Base-by-base conservation (phyloP, 768 basidiomycete species). In the Chiua virens region DNA sequence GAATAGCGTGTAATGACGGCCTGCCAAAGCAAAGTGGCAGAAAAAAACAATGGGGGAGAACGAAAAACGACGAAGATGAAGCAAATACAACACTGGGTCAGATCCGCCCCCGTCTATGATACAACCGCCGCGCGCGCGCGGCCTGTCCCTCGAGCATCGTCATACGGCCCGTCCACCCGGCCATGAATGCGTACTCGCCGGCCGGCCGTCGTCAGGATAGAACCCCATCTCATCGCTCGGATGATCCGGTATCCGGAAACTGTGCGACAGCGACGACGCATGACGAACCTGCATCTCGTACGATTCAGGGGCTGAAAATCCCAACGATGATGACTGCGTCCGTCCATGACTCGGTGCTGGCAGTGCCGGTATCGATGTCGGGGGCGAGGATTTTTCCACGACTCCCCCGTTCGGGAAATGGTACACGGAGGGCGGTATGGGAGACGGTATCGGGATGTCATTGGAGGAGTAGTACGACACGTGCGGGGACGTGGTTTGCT, bases 391-490 rank as follows among this genome's bases (percentile, higher is more conserved):
- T 18, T 42, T 73, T 47, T 64, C 75, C 30, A 73, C 76, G 5
- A 78, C 61, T 53, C 80, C 77, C 8, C 78, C 80, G 32, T 71
- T 60, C 2, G 81, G 57, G 48, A 73, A 74, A 45, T 66, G 73
- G 62, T 79, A 79, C 50, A 73, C 66, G 5, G 82, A 71, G 54
- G 67, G 75, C 3, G 84, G 80, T 38, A 81, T 62, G 0, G 86
- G 85, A 5, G 86, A 86, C 13, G 82, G 75, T 5, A 74, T 60
- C 2, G 77, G 73, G 66, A 85, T 63, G 64, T 79, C 66, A 46
- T 67, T 70, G 55, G 72, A 61, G 52, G 87, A 86, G 63, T 90
- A 68, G 60, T 86, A 88, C 17, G 89, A 89, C 9, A 68, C 68
- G 21, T 70, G 57, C n/a, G 59, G 73, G 4, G 79, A 78, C 20